Evolutionary conservation across 257 asterid species (phyloP).

Genomic region (Petunia secreta): DNA sequence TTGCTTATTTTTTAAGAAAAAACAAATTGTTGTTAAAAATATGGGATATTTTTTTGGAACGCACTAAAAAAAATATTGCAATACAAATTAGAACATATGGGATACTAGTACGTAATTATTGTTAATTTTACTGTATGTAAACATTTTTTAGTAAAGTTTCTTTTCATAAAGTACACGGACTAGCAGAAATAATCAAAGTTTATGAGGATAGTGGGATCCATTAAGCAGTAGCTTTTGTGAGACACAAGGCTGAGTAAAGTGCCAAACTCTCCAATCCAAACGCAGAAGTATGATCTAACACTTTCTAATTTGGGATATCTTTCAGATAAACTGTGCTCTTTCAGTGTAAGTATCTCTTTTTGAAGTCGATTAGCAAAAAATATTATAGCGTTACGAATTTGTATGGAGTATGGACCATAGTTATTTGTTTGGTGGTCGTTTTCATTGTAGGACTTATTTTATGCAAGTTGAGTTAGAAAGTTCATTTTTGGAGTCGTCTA

Average conservation of each 20-base stretch:
- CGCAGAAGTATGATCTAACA: background rate
- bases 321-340: background rate
- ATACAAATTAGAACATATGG: too few relatives aligned
- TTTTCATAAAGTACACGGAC: too few relatives aligned
- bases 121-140: too few relatives aligned
- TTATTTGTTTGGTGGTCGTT: background rate
- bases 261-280: background rate
- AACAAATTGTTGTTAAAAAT: too few relatives aligned
- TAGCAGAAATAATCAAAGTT: too few relatives aligned
- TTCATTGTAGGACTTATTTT: background rate
- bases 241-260: background rate
- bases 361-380: background rate
- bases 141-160: too few relatives aligned
- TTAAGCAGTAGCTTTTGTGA: background rate
- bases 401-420: background rate
- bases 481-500: background rate
- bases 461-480: background rate
- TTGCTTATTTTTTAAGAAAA: too few relatives aligned
- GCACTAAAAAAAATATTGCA: too few relatives aligned
- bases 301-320: background rate
- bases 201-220: background rate
- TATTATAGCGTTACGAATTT: background rate
- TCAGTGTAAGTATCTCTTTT: slow-evolving; percentile 6
- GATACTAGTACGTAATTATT: too few relatives aligned
- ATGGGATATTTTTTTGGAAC: too few relatives aligned